phyloP scores from a whole-genome alignment of 495 filamentous ascomycete species.

The Aspergillus nanangensis region DNA sequence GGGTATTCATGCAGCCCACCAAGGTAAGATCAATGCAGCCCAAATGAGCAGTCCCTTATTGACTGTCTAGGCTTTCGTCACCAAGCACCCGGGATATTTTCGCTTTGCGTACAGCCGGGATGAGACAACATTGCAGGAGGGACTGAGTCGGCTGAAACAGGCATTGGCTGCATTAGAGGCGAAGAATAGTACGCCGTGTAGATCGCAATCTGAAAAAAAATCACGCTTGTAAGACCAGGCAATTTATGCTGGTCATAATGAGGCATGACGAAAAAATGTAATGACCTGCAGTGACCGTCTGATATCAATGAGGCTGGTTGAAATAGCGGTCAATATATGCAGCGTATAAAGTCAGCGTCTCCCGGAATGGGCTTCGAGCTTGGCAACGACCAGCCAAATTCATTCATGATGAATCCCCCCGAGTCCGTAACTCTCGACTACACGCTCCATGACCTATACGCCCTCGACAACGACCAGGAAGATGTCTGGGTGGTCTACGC shows the following conservation, averaged over 20 bases:
- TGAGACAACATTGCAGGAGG: background rate
- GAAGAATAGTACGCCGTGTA: background rate
- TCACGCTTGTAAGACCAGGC: too few relatives aligned
- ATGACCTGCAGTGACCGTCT: too few relatives aligned
- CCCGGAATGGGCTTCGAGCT: too few relatives aligned
- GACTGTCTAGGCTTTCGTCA: background rate
- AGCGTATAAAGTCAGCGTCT: too few relatives aligned
- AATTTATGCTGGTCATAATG: too few relatives aligned
- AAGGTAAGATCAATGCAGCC: background rate
- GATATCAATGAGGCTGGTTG: too few relatives aligned
- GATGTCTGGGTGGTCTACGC: background rate
- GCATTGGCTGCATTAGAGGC: background rate
- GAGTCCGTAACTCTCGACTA: constrained; percentile 1
- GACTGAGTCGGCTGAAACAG: background rate
- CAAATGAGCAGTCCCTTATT: background rate
- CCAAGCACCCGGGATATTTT: background rate
- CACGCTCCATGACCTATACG: constrained; percentile 9
- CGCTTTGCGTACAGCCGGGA: background rate
- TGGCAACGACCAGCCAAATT: too few relatives aligned
- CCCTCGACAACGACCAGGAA: background rate
- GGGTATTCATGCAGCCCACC: background rate
- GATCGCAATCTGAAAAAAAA: background rate
- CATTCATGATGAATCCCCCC: background rate
- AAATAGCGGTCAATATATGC: too few relatives aligned
- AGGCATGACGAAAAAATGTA: too few relatives aligned